phyloP scores from a whole-genome alignment of 164 flowering plant species.

The Paratinospora sagittata region DNA sequence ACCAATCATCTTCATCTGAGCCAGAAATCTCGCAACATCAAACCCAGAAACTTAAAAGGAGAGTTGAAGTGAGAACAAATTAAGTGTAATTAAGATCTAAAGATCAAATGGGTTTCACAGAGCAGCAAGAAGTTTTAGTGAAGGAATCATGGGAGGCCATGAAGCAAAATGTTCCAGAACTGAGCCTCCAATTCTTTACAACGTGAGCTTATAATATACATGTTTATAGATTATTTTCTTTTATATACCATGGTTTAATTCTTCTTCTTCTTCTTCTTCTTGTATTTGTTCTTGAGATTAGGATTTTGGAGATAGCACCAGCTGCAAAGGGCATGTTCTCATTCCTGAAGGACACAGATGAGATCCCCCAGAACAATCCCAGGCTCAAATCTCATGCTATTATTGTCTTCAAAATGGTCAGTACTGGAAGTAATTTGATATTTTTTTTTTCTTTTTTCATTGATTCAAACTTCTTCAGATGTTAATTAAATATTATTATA shows the following conservation, averaged over 20 bases:
- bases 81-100: too few relatives aligned
- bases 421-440: conserved; percentile 6
- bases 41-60: too few relatives aligned
- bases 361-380: conserved; percentile 54
- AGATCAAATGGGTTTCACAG: conserved; percentile 27
- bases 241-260: too few relatives aligned
- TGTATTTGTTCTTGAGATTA: conserved; percentile 6
- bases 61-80: too few relatives aligned
- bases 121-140: conserved; percentile 57
- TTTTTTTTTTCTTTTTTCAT: too few relatives aligned
- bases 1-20: neutral
- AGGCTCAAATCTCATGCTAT: conserved; percentile 67
- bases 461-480: too few relatives aligned
- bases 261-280: neutral
- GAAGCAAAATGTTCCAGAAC: conserved; percentile 44
- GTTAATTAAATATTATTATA: too few relatives aligned
- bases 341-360: conserved; percentile 53
- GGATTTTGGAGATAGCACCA: conserved; percentile 77
- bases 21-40: neutral
- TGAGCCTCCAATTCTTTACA: conserved; percentile 54
- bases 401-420: conserved; percentile 69
- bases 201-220: conserved; percentile 31
- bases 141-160: conserved; percentile 65
- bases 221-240: neutral
- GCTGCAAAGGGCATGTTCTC: conserved; percentile 62